Evolutionary conservation across 2,329 filamentous ascomycete species (phyloP), one percentile per base, ranked within the genome.

Genomic region (Ceratocystis colombiana): DNA sequence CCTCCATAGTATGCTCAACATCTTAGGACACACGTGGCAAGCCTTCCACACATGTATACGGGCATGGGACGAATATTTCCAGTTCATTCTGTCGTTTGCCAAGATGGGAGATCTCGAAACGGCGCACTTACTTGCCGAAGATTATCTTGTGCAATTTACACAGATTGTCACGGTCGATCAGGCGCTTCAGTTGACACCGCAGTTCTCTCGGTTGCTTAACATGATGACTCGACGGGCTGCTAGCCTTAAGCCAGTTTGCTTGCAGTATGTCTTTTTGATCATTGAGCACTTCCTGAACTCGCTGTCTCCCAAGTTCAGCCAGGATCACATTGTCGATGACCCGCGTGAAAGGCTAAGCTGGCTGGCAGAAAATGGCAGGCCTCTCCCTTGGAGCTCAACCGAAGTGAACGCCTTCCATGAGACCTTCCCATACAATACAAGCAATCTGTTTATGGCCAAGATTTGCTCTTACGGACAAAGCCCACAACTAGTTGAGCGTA

Each of bases 41-140:
- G 77, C 75, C n/a, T 84, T 90, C 66, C 84, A 89, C 68, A 74
- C 77, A 2, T 78, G 81, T 59, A 76, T 84, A 33, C 82, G 85
- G 66, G 82, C 88, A 2, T 94, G 89, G 89, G 83, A 86, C 53
- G 88, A 93, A 71, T 87, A 87, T 67, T 93, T 93, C 72, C 81
- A 82, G 12, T 80, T 88, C n/a, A 78, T 92, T 68, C 72, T 82
- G n/a, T 77, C 77, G n/a, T 87, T 92, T 72, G 84, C 84, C 15
- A 78, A 77, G 59, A 74, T 89, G 65, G 87, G 88, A 0, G 74
- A 77, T 2, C 73, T 78, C 4, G 86, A 90, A 72, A 78, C 82
- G 22, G 77, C 78, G 1, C 72, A 81, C 5, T 77, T 91, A 28
- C 77, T 92, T 28, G 80, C 84, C 10, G 77, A 80, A 41, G 80